Evolutionary conservation across 345 rosid genomes (phyloP), one percentile per base, ranked within the genome.

Genomic region (Balakata baccata): DNA sequence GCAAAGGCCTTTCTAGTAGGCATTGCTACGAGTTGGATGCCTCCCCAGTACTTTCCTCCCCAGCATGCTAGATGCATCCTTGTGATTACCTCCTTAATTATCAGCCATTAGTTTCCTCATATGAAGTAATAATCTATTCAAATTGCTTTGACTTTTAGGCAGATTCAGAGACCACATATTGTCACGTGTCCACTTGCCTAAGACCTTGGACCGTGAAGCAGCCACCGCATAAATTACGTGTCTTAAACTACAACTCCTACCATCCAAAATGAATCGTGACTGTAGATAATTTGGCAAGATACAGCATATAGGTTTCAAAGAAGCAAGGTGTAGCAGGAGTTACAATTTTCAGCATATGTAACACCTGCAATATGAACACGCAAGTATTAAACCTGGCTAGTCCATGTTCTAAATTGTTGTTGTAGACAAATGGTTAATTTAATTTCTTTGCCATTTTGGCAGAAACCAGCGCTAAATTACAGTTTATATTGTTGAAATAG

Each of bases 211-310:
- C 51, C 39, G 3, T 38, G 61, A 60, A 39, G 18, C 7, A 54
- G 78, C 78, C 81, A 74, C n/a, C 59, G 3, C 60, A 68, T 29
- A 11, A 23, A 4, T 16, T 64, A 62, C 77, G 71, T 68, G 77
- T 69, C 74, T 43, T n/a, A 29, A 18, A 5, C 46, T 20, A 16
- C 77, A 25, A 43, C 43, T n/a, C n/a, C n/a, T n/a, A n/a, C n/a
- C n/a, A 29, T 38, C 59, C 47, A 39, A 65, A 65, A 9, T 14
- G 45, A 25, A 58, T 29, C 34, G 34, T 29, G 1, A 29, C 34
- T 29, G 2, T 29, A 29, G 34, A 0, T 18, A 54, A 22, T 22
- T 54, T 54, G 18, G 18, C 18, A 54, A n/a, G 3, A 8, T 11
- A n/a, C n/a, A 22, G 20, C 4, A 7, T 43, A 7, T 4, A 5